Evolutionary conservation across 306 rosid genomes (phyloP).

Genomic region (Vigna radiata): DNA sequence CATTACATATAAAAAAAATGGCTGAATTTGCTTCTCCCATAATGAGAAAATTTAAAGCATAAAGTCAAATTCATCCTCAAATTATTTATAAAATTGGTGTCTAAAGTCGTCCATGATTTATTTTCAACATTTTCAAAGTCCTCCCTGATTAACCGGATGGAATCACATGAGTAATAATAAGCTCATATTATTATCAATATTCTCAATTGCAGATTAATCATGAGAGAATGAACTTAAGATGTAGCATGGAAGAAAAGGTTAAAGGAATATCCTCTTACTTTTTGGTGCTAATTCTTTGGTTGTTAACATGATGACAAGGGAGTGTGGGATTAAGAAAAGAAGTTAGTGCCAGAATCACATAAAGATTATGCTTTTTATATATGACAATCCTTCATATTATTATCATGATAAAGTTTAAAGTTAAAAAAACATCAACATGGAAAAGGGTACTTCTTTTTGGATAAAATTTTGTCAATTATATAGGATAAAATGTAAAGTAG

Average conservation of each 20-base stretch:
- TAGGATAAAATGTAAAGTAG: neutral
- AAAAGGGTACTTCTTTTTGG: neutral
- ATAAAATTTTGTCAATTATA: neutral
- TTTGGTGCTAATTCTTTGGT: slow-evolving; percentile 7
- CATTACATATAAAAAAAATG: too few relatives aligned
- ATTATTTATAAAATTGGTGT: neutral
- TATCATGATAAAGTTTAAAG: neutral
- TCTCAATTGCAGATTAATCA: slow-evolving; percentile 33
- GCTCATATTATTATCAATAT: slow-evolving; percentile 13
- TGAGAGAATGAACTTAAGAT: slow-evolving; percentile 13
- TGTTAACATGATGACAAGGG: slow-evolving; percentile 40
- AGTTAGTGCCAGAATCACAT: slow-evolving; percentile 29
- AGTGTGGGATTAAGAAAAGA: slow-evolving; percentile 3
- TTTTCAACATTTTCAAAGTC: neutral
- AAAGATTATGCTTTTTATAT: slow-evolving; percentile 9
- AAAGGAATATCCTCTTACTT: slow-evolving; percentile 21
- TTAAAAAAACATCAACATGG: neutral
- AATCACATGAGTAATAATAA: slow-evolving; percentile 12
- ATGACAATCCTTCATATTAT: neutral
- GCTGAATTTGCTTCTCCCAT: neutral
- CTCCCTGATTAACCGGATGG: neutral
- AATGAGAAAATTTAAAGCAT: neutral
- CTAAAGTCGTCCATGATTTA: neutral
- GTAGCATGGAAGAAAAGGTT: neutral
- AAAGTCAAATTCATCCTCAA: neutral